Conservation (phyloP, 1,139 yeast genomes). For the Candida mesenterica region DNA sequence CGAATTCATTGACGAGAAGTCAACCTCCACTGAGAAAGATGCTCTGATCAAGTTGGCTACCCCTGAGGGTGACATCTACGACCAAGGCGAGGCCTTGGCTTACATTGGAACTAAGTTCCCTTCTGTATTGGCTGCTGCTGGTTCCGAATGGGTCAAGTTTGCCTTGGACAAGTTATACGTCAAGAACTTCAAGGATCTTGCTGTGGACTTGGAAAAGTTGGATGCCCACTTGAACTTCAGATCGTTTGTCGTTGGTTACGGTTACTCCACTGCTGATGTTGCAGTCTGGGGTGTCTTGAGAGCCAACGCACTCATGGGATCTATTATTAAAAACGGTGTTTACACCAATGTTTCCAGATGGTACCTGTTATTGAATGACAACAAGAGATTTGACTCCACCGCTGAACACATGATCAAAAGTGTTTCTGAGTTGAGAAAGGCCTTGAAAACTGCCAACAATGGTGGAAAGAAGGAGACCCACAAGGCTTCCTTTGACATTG, state of each 20-base stretch:
- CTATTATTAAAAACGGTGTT: constrained; percentile 79
- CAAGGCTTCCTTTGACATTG: constrained; percentile 92
- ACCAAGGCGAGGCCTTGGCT: constrained; percentile 44
- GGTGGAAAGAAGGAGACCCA: constrained; percentile 74
- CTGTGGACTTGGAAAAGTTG: constrained; percentile 73
- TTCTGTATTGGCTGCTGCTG: constrained; percentile 28
- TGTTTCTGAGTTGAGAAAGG: constrained; percentile 70
- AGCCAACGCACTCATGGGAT: constrained; percentile 90
- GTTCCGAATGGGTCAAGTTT: constrained; percentile 63
- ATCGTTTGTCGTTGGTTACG: constrained; percentile 69
- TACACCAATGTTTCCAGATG: constrained; percentile 89
- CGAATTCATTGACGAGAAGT: constrained; percentile 67
- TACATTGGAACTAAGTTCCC: constrained; percentile 51
- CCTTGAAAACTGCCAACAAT: constrained; percentile 52
- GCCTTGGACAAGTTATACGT: constrained; percentile 69
- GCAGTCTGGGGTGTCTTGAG: constrained; percentile 93
- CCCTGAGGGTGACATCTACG: constrained; percentile 45
- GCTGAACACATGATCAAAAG: constrained; percentile 69
- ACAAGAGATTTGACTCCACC: constrained; percentile 65
- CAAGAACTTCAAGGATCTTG: constrained; percentile 85
- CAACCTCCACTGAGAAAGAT: constrained; percentile 33
- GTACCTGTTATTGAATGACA: constrained; percentile 76
- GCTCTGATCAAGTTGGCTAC: constrained; percentile 46
- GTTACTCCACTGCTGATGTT: constrained; percentile 72
- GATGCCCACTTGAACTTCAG: constrained; percentile 85